Percentiles rank a stretch among this genome's conserved stretches.
These are phyloP conservation scores for Funneliformis geosporum DNA, from an alignment of 192 early-diverging fungal genomes.

Conservation along the genomic window DNA sequence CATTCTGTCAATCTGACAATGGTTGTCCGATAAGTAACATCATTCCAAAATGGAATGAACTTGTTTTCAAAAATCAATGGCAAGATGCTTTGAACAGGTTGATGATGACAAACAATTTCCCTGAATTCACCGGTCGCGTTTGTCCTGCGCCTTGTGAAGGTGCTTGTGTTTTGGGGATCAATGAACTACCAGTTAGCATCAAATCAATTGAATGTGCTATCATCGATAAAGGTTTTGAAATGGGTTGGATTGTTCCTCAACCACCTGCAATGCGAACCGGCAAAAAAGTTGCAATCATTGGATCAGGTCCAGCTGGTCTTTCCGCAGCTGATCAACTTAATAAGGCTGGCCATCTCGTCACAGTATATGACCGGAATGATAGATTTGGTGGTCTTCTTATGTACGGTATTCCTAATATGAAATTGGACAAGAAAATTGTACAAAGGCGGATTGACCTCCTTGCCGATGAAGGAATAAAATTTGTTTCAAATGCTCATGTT, in stretches of 20 bases:
- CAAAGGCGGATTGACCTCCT: slow-evolving; percentile 93
- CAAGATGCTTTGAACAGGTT: slow-evolving; percentile 90
- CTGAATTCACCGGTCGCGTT: slow-evolving; percentile 98
- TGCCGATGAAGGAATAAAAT: slow-evolving; percentile 90
- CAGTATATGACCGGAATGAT: slow-evolving; percentile 97
- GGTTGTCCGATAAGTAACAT: slow-evolving; percentile 99
- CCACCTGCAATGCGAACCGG: slow-evolving; percentile 82
- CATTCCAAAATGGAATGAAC: slow-evolving; percentile 99
- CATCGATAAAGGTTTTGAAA: slow-evolving; percentile 94
- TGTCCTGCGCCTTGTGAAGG: slow-evolving; percentile 99
- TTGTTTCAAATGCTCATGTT: slow-evolving; percentile 86
- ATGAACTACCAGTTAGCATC: slow-evolving; percentile 91
- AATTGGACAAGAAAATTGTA: slow-evolving; percentile 96
- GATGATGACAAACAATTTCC: slow-evolving; percentile 98
- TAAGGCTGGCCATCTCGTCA: slow-evolving; percentile 91
- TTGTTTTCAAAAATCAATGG: slow-evolving; percentile 97
- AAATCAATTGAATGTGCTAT: slow-evolving; percentile 98
- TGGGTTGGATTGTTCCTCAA: slow-evolving; percentile 94
- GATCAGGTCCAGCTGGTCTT: slow-evolving; percentile 95
- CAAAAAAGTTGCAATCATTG: slow-evolving; percentile 84
- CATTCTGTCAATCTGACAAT: slow-evolving; percentile 97
- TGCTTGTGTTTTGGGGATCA: slow-evolving; percentile 94
- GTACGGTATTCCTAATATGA: slow-evolving; percentile 99
- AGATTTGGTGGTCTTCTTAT: slow-evolving; percentile 93
- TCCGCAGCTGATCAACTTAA: slow-evolving; percentile 97